Evolutionary conservation across 2,329 filamentous ascomycete genomes (phyloP).

Genomic region (Aspergillus viridinutans): DNA sequence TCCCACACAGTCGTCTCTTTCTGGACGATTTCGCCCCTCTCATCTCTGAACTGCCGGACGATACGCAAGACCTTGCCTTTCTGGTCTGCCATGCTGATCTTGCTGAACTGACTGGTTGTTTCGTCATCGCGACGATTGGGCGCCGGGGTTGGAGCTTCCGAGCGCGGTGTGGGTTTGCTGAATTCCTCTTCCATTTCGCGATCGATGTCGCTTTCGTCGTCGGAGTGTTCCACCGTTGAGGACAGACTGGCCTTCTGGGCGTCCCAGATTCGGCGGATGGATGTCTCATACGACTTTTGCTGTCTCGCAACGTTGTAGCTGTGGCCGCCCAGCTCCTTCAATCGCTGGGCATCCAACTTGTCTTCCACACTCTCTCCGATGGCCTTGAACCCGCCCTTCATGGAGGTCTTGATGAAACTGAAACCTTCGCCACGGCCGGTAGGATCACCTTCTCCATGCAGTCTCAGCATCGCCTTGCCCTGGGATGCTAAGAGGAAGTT

Average conservation of each 20-base stretch:
- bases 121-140: slow-evolving; percentile 62
- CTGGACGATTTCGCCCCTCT: slow-evolving; percentile 60
- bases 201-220: slow-evolving; percentile 63
- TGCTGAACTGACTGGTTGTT: slow-evolving; percentile 72
- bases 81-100: slow-evolving; percentile 65
- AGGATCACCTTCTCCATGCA: slow-evolving; percentile 92
- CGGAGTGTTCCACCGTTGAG: slow-evolving; percentile 69
- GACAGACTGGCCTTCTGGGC: slow-evolving; percentile 76
- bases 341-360: slow-evolving; percentile 73
- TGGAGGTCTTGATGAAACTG: slow-evolving; percentile 95
- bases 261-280: slow-evolving; percentile 89
- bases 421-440: slow-evolving; percentile 91
- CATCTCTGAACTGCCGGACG: slow-evolving; percentile 61
- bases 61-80: slow-evolving; percentile 70
- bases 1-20: slow-evolving; percentile 66
- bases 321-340: slow-evolving; percentile 72
- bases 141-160: slow-evolving; percentile 60
- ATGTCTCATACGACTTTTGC: slow-evolving; percentile 84
- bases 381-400: slow-evolving; percentile 96
- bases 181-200: slow-evolving; percentile 48
- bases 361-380: slow-evolving; percentile 84
- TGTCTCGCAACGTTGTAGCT: slow-evolving; percentile 97
- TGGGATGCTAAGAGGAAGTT: slow-evolving; percentile 92
- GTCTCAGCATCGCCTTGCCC: slow-evolving; percentile 92
- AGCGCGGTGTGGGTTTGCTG: slow-evolving; percentile 59